Conservation (phyloP, 2,329 filamentous ascomycete species). For the Xylariaceae sp. region DNA sequence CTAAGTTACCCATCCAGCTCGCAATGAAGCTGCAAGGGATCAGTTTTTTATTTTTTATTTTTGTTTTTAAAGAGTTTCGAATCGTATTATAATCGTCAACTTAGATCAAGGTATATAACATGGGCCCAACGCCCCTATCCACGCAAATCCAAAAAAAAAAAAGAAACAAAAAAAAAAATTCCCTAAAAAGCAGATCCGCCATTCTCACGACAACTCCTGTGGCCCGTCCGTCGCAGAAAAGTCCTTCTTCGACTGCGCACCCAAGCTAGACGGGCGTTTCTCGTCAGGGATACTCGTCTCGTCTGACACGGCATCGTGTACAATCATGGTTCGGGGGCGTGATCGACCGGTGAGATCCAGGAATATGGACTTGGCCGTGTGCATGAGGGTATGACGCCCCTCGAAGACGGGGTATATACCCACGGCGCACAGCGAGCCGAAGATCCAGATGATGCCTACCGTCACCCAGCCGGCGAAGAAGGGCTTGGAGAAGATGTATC, state of each 20-base stretch:
- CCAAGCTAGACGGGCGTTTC: slow-evolving; percentile 15
- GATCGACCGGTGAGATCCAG: slow-evolving; percentile 50
- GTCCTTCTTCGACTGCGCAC: slow-evolving; percentile 17
- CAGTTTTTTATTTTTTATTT: too few species aligned
- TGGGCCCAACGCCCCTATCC: not conserved
- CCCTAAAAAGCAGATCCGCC: not conserved
- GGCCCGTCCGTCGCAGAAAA: not conserved
- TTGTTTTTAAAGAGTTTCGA: too few species aligned
- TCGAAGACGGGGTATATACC: slow-evolving; percentile 79
- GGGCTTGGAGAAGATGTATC: slow-evolving; percentile 73
- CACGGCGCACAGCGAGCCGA: slow-evolving; percentile 65
- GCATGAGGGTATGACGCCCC: slow-evolving; percentile 60
- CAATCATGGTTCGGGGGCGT: slow-evolving; percentile 28
- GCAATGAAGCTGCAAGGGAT: too few species aligned
- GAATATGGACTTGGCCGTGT: slow-evolving; percentile 56
- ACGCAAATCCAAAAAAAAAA: not conserved
- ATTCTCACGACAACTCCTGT: slow-evolving; percentile 4
- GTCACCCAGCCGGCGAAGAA: slow-evolving; percentile 82
- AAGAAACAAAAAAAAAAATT: not conserved
- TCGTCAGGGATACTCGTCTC: not conserved
- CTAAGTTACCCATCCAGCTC: too few species aligned
- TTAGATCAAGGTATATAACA: too few species aligned
- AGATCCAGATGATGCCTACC: slow-evolving; percentile 75
- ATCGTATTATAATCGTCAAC: too few species aligned
- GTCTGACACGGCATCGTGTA: slow-evolving; percentile 21